These are phyloP conservation scores for Lipomyces lipofer DNA, from an alignment of 805 yeast species.

Conservation along the genomic window DNA sequence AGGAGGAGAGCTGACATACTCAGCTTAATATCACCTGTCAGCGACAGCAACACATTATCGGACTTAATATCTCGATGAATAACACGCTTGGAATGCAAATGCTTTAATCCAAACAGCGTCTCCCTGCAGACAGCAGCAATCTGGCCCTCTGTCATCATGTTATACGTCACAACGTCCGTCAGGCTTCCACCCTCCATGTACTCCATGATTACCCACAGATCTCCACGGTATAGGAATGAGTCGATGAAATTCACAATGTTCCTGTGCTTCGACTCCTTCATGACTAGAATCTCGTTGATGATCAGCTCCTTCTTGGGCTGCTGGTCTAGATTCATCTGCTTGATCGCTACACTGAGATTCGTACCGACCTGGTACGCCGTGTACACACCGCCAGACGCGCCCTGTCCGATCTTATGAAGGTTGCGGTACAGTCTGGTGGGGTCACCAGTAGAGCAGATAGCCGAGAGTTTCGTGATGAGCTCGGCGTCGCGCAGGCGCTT, in stretches of 20 bases:
- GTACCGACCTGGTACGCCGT: slow-evolving; percentile 66
- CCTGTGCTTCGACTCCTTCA: slow-evolving; percentile 86
- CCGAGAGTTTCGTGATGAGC: slow-evolving; percentile 72
- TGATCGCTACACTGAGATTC: slow-evolving; percentile 73
- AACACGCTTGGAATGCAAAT: slow-evolving; percentile 87
- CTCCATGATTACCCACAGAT: slow-evolving; percentile 96
- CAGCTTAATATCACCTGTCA: slow-evolving; percentile 85
- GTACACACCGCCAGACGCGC: slow-evolving; percentile 97
- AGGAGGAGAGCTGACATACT: slow-evolving; percentile 38
- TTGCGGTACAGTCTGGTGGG: slow-evolving; percentile 65
- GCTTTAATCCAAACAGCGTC: slow-evolving; percentile 80
- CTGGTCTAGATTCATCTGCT: slow-evolving; percentile 90
- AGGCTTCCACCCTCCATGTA: slow-evolving; percentile 98
- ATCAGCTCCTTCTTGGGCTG: slow-evolving; percentile 96
- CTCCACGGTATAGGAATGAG: slow-evolving; percentile 67
- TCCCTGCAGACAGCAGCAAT: slow-evolving; percentile 94
- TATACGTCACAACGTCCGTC: slow-evolving; percentile 91
- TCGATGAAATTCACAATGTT: slow-evolving; percentile 95
- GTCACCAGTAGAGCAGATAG: slow-evolving; percentile 79
- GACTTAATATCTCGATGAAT: slow-evolving; percentile 96
- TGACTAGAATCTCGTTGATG: slow-evolving; percentile 91
- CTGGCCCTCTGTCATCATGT: slow-evolving; percentile 87
- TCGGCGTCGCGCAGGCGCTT: slow-evolving; percentile 75
- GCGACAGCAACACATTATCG: slow-evolving; percentile 81
- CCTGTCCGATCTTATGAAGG: slow-evolving; percentile 88